phyloP scores from a whole-genome alignment of 78 protist species.

The Dictyostelium firmibasis region DNA sequence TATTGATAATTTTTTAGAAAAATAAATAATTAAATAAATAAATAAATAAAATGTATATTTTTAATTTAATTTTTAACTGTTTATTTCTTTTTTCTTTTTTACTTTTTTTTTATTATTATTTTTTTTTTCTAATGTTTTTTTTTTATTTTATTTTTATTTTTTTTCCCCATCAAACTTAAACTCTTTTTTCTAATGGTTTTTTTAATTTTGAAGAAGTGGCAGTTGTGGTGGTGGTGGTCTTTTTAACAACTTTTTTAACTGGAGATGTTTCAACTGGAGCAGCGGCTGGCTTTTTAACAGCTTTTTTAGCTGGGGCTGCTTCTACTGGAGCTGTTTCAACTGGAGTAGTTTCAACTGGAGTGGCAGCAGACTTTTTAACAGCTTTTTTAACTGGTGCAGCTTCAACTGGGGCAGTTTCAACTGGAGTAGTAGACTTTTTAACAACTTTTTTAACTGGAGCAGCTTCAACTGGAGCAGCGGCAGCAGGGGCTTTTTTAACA shows the following conservation, averaged over 20 bases:
- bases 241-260: not conserved
- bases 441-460: conserved; percentile 1
- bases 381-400: too few species aligned
- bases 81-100: not conserved
- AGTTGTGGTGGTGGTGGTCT: not conserved
- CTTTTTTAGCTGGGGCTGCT: too few species aligned
- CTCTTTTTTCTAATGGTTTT: not conserved
- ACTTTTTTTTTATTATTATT: not conserved
- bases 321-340: not conserved
- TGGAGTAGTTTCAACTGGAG: not conserved
- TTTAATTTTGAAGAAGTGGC: not conserved
- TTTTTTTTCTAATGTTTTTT: too few species aligned
- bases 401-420: too few species aligned
- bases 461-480: not conserved
- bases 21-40: not conserved
- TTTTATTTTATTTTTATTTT: not conserved
- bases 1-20: not conserved
- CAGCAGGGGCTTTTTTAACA: not conserved
- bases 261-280: not conserved
- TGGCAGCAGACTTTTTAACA: too few species aligned
- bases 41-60: too few species aligned
- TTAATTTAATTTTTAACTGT: not conserved
- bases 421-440: too few species aligned
- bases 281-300: too few species aligned
- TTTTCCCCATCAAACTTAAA: too few species aligned